Evolutionary conservation across 202 grass and related monocot genomes (phyloP).

Genomic region (Setaria viridis): DNA sequence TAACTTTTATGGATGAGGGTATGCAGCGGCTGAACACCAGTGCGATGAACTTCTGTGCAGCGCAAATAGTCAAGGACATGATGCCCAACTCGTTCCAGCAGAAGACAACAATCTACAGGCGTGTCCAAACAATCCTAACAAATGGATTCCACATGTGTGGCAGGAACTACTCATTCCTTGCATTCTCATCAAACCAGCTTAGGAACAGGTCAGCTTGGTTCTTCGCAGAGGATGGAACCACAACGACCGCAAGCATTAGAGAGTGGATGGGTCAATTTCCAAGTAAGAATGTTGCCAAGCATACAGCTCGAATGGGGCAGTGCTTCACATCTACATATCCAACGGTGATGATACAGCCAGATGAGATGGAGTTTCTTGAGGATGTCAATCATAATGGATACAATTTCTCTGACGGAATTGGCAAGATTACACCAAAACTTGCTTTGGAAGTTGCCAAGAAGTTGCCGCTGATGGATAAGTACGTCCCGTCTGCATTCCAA

Average conservation of each 20-base stretch:
- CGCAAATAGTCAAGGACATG: conserved; percentile 65
- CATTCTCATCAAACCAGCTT: conserved; percentile 85
- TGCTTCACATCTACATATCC: conserved; percentile 91
- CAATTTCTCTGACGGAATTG: conserved; percentile 89
- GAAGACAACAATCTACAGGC: conserved; percentile 76
- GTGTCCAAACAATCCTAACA: conserved; percentile 55
- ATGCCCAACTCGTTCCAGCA: conserved; percentile 55
- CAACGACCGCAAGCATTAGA: conserved; percentile 46
- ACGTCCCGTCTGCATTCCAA: conserved; percentile 77
- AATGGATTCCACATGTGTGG: conserved; percentile 79
- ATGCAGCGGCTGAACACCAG: conserved; percentile 64
- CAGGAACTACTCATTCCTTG: conserved; percentile 81
- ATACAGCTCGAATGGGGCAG: conserved; percentile 79
- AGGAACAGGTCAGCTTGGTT: conserved; percentile 89
- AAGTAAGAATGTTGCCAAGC: conserved; percentile 75
- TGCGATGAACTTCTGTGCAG: conserved; percentile 58
- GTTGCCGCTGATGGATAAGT: conserved; percentile 57
- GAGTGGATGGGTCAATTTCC: conserved; percentile 85
- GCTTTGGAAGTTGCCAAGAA: conserved; percentile 71
- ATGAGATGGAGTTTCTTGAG: conserved; percentile 47
- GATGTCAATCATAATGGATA: conserved; percentile 65
- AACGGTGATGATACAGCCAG: conserved; percentile 53
- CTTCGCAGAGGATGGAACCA: conserved; percentile 70
- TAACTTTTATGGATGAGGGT: conserved; percentile 85
- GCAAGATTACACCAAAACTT: conserved; percentile 67